These are phyloP conservation scores for Apiotrichum brassicae DNA, from an alignment of 1,284 basidiomycete genomes.

Conservation along the genomic window DNA sequence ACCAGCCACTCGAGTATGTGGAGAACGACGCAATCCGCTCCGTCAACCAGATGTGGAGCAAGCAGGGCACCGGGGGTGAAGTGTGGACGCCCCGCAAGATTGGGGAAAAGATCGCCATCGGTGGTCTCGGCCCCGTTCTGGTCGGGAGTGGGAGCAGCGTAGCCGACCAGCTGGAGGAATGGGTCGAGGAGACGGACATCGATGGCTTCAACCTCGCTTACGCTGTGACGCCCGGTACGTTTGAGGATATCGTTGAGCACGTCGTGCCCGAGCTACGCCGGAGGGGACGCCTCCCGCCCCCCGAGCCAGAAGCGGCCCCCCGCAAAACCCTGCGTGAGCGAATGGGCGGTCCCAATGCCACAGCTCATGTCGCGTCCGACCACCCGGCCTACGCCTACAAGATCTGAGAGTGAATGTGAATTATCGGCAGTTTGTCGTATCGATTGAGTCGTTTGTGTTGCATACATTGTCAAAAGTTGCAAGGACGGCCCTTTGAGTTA, in stretches of 20 bases:
- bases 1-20: slow-evolving; percentile 17
- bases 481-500: too few species aligned
- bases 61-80: slow-evolving; percentile 9
- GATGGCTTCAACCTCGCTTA: slow-evolving; percentile 19
- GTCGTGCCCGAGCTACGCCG: slow-evolving; percentile 13
- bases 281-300: slow-evolving; percentile 5
- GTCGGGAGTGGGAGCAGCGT: slow-evolving; percentile 9
- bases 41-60: slow-evolving; percentile 19
- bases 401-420: too few species aligned
- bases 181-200: slow-evolving; percentile 11
- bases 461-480: too few species aligned
- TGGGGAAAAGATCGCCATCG: slow-evolving; percentile 13
- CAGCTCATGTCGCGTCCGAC: slow-evolving; percentile 1
- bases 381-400: slow-evolving; percentile 13
- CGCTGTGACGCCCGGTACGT: slow-evolving; percentile 10
- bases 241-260: slow-evolving; percentile 15
- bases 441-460: too few species aligned
- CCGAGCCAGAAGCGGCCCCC: not conserved
- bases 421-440: too few species aligned
- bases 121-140: slow-evolving; percentile 14
- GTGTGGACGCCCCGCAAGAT: slow-evolving; percentile 17
- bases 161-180: slow-evolving; percentile 12
- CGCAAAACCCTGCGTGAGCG: slow-evolving; percentile 10
- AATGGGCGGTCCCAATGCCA: slow-evolving; percentile 7
- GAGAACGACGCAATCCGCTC: slow-evolving; percentile 17